Evolutionary conservation across 2,329 filamentous ascomycete species (phyloP), one percentile per base, ranked within the genome.

Genomic region (Monosporascus sp.): DNA sequence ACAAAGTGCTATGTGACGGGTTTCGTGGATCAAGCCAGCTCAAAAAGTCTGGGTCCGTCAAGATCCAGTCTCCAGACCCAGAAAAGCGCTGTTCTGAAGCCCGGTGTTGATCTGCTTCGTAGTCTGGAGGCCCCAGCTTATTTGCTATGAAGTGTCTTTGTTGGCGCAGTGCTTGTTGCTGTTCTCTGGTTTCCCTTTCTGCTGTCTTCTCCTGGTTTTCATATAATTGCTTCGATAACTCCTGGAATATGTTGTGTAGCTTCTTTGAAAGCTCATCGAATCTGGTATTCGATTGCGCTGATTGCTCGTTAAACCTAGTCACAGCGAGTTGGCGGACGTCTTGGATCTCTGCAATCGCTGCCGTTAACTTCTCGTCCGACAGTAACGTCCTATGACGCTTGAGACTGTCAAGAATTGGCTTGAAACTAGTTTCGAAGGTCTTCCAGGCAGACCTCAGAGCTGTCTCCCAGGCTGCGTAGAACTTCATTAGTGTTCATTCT

Each of bases 381-480:
- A 63, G 50, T 11, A 62, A 49, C 5, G 48, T 43, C 16, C 56
- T 48, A 19, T 62, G 60, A 1, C 58, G 57, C 44, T 58, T 61
- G 3, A 63, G 51, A 26, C 60, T 61, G 22, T 58, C 52, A 16
- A 61, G 35, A 5, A 60, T 62, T 4, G 57, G 58, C 1, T 49
- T 54, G 40, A 61, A 62, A 20, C 31, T 46, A 1, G 50, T 56
- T 40, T 45, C 51, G 27, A 60, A 60, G 3, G 58, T 56, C 31
- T 54, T 57, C 61, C 61, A 63, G 2, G 55, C 26, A 1, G 50
- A 54, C 11, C 56, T 47, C 16, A 62, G 59, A 2, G 45, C 48
- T 5, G 7, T 41, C 22, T 44, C 57, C 61, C 61, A 63, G n/a
- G 45, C 53, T 54, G 3, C 19, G 24, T 3, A 40, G 7, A 22